phyloP scores from a whole-genome alignment of 176 grass and related monocot genomes.

The Alloteropsis semialata region DNA sequence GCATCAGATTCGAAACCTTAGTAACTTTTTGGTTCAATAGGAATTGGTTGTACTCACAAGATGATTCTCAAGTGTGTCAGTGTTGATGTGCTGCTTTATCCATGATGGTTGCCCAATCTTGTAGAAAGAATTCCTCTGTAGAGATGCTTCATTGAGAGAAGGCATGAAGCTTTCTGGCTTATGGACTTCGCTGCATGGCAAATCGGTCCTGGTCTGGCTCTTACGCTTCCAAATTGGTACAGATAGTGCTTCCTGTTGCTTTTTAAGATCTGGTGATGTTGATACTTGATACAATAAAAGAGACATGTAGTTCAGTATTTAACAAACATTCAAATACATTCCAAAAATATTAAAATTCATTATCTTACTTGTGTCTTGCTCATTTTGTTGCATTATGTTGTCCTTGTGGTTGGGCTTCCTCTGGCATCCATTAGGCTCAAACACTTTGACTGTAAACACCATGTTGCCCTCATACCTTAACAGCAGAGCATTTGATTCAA shows the following conservation, averaged over 20 bases:
- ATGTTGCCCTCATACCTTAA: constrained; percentile 14
- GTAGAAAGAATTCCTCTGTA: neutral
- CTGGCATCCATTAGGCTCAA: neutral
- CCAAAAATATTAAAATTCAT: neutral
- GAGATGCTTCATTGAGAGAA: neutral
- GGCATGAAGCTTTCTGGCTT: neutral
- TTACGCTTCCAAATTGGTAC: neutral
- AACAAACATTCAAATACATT: neutral
- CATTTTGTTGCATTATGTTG: neutral
- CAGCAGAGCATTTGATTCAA: neutral
- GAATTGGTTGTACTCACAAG: neutral
- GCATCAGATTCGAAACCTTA: neutral
- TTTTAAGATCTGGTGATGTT: neutral
- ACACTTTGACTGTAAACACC: constrained; percentile 7
- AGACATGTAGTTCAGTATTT: neutral
- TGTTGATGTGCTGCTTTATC: neutral
- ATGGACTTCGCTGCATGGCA: neutral
- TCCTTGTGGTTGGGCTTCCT: neutral
- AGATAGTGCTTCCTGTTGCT: neutral
- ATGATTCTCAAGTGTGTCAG: neutral
- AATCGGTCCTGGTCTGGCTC: neutral
- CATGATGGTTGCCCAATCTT: neutral
- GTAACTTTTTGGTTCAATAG: neutral
- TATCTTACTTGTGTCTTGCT: neutral
- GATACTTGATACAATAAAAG: neutral